These are phyloP conservation scores for Pseudozyma pruni DNA, from an alignment of 1,284 basidiomycete genomes.

Conservation along the genomic window DNA sequence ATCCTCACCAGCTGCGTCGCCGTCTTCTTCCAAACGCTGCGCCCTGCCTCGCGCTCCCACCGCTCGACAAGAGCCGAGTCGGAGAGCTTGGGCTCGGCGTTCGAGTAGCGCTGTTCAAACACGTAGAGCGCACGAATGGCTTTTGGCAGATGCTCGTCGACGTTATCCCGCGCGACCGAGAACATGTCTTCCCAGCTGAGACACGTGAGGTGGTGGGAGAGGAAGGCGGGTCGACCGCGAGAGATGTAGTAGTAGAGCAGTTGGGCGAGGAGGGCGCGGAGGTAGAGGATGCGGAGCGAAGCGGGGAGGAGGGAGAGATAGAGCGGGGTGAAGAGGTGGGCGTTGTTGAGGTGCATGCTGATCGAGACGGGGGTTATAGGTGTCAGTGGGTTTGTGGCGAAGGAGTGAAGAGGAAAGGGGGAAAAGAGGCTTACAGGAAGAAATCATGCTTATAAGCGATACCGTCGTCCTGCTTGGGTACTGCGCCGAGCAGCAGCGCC, in stretches of 20 bases:
- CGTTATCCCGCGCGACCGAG: neutral
- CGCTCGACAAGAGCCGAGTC: neutral
- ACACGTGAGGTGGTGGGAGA: neutral
- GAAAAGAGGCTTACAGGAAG: constrained; percentile 28
- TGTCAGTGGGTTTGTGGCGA: neutral
- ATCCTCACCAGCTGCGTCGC: constrained; percentile 22
- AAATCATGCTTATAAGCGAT: constrained; percentile 36
- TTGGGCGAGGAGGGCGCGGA: constrained; percentile 21
- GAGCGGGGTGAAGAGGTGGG: constrained; percentile 34
- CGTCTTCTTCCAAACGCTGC: constrained; percentile 11
- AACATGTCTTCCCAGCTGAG: constrained; percentile 29
- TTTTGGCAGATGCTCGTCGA: constrained; percentile 44
- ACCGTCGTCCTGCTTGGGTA: constrained; percentile 9
- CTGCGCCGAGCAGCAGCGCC: constrained; percentile 26
- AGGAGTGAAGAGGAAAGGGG: neutral
- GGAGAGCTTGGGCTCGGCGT: neutral
- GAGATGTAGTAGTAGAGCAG: constrained; percentile 35
- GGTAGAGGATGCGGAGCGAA: neutral
- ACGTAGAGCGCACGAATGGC: constrained; percentile 32
- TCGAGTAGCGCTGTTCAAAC: neutral
- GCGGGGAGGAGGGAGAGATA: constrained; percentile 5
- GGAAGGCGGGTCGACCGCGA: constrained; percentile 26
- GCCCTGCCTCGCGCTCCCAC: neutral
- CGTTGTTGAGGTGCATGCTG: constrained; percentile 50
- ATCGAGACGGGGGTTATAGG: neutral